Base-by-base conservation (phyloP, 495 filamentous ascomycete species). In the Neurospora hispaniola region DNA sequence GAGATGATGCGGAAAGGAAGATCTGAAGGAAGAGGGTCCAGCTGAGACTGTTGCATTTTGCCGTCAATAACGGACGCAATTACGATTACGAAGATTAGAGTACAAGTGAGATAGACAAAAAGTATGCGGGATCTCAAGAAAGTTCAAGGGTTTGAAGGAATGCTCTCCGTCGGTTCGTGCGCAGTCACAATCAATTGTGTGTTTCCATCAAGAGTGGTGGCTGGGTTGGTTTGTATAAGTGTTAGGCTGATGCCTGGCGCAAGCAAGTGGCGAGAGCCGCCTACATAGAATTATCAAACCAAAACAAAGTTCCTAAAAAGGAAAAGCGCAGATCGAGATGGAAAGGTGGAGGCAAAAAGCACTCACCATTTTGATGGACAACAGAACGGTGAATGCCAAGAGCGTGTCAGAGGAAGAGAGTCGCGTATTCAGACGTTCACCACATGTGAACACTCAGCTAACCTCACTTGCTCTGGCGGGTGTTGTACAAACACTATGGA, bases 1-100 rank as follows among this genome's bases (percentile, higher is more conserved):
- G 94, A 97, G 76, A 99, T 88, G 79, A 99, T 90, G 72, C 96
- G 89, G 82, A 99, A 99, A 39, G 96, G 96, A 54, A 99, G 85
- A 76, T 97, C 88, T 74, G 78, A 86, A 44, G 96, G 96, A 62
- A 98, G 86, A 73, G 94, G 94, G 76, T 94, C 93, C 69, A 93
- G 83, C 83, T 99, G 96, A 72, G 93, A 96, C 86, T 97, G 91
- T 81, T 82, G 81, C 81, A 84, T 87, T 68, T 73, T 80, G 70
- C 68, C 75, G 68, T 73, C 72, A 70, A 77, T 69, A 23, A 27
- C 71, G 31, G 38, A 38, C 68, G 20, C 40, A 14, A 41, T 20
- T 35, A 73, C 14, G 46, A 31, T 31, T 62, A 62, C 54, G 54
- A 31, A 5, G 23, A 62, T 31, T 31, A 62, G 23, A 62, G 54